These are phyloP conservation scores for Metarhizium humberi DNA, from an alignment of 2,329 filamentous ascomycete genomes.

Conservation along the genomic window DNA sequence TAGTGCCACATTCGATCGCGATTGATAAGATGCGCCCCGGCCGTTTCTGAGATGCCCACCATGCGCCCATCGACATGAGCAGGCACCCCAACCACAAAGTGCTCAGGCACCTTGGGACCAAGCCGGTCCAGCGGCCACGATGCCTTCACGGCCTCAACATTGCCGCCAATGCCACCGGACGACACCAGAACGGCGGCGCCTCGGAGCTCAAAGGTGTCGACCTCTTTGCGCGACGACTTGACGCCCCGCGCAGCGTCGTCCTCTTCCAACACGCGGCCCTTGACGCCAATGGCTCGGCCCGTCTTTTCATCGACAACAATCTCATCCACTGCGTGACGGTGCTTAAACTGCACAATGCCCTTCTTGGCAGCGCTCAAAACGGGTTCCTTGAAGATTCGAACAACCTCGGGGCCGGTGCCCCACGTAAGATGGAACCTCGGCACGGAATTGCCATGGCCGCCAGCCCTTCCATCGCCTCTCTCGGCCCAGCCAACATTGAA, in stretches of 20 bases:
- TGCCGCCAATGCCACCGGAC: conserved; percentile 51
- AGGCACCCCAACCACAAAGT: conserved; percentile 51
- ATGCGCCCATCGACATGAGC: conserved; percentile 57
- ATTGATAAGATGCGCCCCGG: conserved; percentile 48
- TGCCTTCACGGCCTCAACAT: conserved; percentile 49
- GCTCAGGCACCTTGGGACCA: conserved; percentile 44
- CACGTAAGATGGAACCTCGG: conserved; percentile 54
- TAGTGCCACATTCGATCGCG: conserved; percentile 59
- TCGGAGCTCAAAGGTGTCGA: conserved; percentile 42
- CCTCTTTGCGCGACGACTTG: conserved; percentile 36
- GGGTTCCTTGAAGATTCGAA: conserved; percentile 47
- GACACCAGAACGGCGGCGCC: conserved; percentile 45
- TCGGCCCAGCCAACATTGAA: conserved; percentile 52
- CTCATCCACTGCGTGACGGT: conserved; percentile 48
- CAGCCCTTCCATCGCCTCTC: conserved; percentile 43
- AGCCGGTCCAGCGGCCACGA: conserved; percentile 49
- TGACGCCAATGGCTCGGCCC: conserved; percentile 43
- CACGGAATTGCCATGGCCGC: conserved; percentile 53
- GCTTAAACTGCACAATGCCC: conserved; percentile 45
- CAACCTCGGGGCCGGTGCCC: conserved; percentile 52
- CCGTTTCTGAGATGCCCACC: conserved; percentile 44
- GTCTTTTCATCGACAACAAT: conserved; percentile 39
- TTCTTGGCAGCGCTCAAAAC: conserved; percentile 41
- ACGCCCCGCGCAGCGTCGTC: conserved; percentile 42
- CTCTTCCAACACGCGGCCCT: conserved; percentile 40